A percentile compares a stretch with the other conserved stretches of the same genome.
These are phyloP conservation scores for Candida pini DNA, from an alignment of 805 yeast genomes.

Conservation along the genomic window DNA sequence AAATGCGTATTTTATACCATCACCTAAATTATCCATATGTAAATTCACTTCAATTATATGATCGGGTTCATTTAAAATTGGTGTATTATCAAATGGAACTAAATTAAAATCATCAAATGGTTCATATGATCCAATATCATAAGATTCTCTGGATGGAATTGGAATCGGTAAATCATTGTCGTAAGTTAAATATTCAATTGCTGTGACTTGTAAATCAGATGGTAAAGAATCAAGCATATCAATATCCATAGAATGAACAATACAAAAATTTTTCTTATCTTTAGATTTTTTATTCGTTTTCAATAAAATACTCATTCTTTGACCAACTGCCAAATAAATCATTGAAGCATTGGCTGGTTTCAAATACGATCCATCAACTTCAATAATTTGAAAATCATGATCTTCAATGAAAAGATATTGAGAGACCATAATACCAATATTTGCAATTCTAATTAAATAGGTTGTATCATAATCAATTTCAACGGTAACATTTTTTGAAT, in stretches of 20 bases:
- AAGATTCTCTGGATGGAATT: slow-evolving; percentile 8
- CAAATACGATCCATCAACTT: slow-evolving; percentile 67
- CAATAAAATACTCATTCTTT: slow-evolving; percentile 67
- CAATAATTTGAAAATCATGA: slow-evolving; percentile 66
- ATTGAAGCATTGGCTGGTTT: slow-evolving; percentile 51
- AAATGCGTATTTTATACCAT: slow-evolving; percentile 74
- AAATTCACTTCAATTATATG: slow-evolving; percentile 52
- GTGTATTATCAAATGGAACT: slow-evolving; percentile 33
- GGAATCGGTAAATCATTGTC: slow-evolving; percentile 28
- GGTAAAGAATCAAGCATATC: slow-evolving; percentile 71
- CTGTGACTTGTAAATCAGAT: slow-evolving; percentile 44
- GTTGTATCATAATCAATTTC: slow-evolving; percentile 54
- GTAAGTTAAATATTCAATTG: slow-evolving; percentile 54
- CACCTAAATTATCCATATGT: slow-evolving; percentile 62
- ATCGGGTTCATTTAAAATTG: slow-evolving; percentile 55
- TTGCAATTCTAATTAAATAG: slow-evolving; percentile 58
- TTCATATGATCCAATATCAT: slow-evolving; percentile 21
- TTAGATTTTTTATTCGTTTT: slow-evolving; percentile 39
- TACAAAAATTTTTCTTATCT: slow-evolving; percentile 45
- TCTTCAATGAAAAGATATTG: slow-evolving; percentile 66
- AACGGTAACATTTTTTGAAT: slow-evolving; percentile 52
- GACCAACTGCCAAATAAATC: slow-evolving; percentile 71
- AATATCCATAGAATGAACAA: slow-evolving; percentile 57
- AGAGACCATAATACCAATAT: slow-evolving; percentile 68
- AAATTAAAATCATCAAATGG: slow-evolving; percentile 44